These are phyloP conservation scores for Chlamydomonas reinhardtii DNA, from an alignment of 163 green algal species.

Conservation along the genomic window DNA sequence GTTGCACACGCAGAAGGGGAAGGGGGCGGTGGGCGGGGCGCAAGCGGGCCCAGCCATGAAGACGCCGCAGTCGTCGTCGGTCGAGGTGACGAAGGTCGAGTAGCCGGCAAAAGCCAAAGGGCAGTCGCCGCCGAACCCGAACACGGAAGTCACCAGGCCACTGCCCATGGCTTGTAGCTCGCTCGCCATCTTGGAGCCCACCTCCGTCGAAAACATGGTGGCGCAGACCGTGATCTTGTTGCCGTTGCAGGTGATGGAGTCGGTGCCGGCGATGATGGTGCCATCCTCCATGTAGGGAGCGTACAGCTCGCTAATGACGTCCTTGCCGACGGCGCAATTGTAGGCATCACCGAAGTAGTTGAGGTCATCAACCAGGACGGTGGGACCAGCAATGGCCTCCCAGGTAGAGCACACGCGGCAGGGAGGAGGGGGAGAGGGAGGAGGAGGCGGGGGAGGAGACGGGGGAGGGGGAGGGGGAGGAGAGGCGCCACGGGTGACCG, in stretches of 20 bases:
- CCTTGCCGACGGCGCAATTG: not conserved
- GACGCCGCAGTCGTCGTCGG: not conserved
- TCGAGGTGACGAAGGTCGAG: not conserved
- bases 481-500: not conserved
- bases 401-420: not conserved
- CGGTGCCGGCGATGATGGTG: not conserved
- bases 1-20: not conserved
- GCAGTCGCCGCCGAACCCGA: not conserved
- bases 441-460: not conserved
- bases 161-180: not conserved
- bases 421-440: no score
- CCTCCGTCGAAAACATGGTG: not conserved
- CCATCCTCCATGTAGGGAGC: not conserved
- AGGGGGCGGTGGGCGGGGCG: not conserved
- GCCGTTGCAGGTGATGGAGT: not conserved
- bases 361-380: not conserved
- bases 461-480: not conserved
- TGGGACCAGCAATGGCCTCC: no score
- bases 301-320: not conserved
- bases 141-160: not conserved
- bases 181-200: not conserved
- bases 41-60: not conserved
- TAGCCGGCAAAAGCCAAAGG: not conserved
- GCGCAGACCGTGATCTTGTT: not conserved
- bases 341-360: not conserved